Conservation (phyloP, 2,329 filamentous ascomycete genomes). For the Penicillium freii region DNA sequence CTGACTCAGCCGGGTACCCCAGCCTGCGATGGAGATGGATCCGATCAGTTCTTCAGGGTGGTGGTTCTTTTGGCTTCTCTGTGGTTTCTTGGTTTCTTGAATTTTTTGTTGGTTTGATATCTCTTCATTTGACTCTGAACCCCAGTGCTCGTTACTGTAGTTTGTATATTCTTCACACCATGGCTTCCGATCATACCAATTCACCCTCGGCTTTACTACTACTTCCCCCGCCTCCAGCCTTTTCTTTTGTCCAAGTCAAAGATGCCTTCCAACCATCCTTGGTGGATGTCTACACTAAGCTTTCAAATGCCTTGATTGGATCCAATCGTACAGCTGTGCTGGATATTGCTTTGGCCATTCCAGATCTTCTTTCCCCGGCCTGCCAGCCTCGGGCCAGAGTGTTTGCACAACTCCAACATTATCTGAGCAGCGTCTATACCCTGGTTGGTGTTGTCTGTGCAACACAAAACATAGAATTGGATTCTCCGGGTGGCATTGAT, state of each 20-base stretch:
- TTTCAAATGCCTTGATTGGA: conserved; percentile 41
- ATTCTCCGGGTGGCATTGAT: conserved; percentile 70
- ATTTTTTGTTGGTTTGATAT: background rate
- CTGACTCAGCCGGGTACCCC: conserved; percentile 8
- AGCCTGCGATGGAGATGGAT: conserved; percentile 5
- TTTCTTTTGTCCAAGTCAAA: conserved; percentile 52
- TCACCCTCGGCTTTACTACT: conserved; percentile 54
- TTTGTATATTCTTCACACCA: conserved; percentile 16
- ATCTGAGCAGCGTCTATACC: conserved; percentile 75
- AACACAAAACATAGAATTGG: conserved; percentile 60
- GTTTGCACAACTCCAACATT: conserved; percentile 69
- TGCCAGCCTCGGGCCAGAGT: conserved; percentile 54
- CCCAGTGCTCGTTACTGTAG: background rate
- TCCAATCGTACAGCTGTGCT: conserved; percentile 42
- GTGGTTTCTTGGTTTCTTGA: background rate
- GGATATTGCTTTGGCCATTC: conserved; percentile 63
- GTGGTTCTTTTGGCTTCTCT: background rate
- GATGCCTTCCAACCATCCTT: conserved; percentile 62
- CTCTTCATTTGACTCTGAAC: background rate
- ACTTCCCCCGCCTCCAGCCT: conserved; percentile 60
- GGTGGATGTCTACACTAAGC: conserved; percentile 52
- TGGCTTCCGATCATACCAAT: conserved; percentile 23
- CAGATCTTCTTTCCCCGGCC: conserved; percentile 57
- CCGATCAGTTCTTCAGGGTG: background rate
- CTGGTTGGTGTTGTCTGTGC: conserved; percentile 72